Evolutionary conservation across 345 rosid genomes (phyloP).

Genomic region (Toxicodendron radicans): DNA sequence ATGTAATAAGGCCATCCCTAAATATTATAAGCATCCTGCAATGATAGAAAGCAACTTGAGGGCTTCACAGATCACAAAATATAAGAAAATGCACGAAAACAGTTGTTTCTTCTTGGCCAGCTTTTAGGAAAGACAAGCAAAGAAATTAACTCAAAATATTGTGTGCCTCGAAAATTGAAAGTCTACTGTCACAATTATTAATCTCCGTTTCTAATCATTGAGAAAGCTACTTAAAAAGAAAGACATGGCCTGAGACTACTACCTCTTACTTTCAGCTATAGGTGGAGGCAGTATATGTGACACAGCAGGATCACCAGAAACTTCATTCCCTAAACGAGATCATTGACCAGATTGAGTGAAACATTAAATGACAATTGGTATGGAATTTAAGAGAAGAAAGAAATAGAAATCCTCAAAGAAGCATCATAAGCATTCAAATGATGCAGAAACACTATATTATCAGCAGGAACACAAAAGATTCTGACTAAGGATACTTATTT

Average conservation of each 20-base stretch:
- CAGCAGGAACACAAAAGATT: neutral
- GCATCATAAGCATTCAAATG: neutral
- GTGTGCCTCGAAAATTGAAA: neutral
- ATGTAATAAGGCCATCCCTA: constrained; percentile 58
- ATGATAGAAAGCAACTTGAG: constrained; percentile 1
- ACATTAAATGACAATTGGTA: neutral
- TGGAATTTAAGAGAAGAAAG: neutral
- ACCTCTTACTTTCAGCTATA: constrained; percentile 86
- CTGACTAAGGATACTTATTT: neutral
- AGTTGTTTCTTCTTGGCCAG: neutral
- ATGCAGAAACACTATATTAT: neutral
- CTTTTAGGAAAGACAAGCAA: neutral
- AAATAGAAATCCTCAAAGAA: neutral
- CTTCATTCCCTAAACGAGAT: constrained; percentile 53
- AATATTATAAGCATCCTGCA: constrained; percentile 76
- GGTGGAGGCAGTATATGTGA: constrained; percentile 66
- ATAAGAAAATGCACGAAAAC: neutral
- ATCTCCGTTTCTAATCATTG: neutral
- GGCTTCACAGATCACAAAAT: neutral
- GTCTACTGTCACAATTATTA: neutral
- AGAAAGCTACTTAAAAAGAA: constrained; percentile 11
- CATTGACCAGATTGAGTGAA: neutral
- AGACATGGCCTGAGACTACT: constrained; percentile 17
- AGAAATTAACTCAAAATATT: neutral
- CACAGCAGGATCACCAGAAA: constrained; percentile 54